Evolutionary conservation across 345 rosid species (phyloP), one percentile per base, ranked within the genome.

Genomic region (Carallia brachiata): DNA sequence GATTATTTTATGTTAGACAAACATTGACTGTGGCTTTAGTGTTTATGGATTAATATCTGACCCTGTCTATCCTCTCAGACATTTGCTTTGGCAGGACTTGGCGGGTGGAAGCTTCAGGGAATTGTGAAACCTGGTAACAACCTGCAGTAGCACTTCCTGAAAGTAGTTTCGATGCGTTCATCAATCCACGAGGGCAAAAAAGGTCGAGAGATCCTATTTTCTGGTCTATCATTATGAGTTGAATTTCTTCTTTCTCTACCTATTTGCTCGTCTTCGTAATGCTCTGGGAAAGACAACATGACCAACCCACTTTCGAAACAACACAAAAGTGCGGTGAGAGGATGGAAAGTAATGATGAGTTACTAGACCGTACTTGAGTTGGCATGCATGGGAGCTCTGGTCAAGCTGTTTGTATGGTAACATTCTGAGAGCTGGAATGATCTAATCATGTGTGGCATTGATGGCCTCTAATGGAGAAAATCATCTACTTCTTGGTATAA

Each of bases 31-130:
- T 65, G 5, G 27, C 18, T 8, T 16, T 28, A 66, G 28, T 15
- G 34, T 16, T 52, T 44, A 47, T 3, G 12, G 27, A 28, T 16
- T 40, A 61, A 52, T 48, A 68, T 53, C 77, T 75, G 27, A 74
- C 63, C 6, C 63, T 28, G 71, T 56, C 69, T 79, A 48, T 69
- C 55, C 40, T 73, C 70, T 56, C 88, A 95, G 99, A 97, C 99
- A 72, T 90, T 95, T 76, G 73, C 86, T 0, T 32, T 76, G 37
- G 93, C 99, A 34, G 97, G 97, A 68, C 85, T 84, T 63, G 97
- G 99, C 1, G 97, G 99, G 61, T 92, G 99, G 97, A 87, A 87
- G 79, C 97, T 95, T 75, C 88, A 84, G 47, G 93, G 92, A 75
- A 77, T 91, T 48, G 92, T 90, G 74, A 86, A 89, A 77, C 99